These are phyloP conservation scores for Hibiscus trionum DNA, from an alignment of 345 rosid genomes.

Conservation along the genomic window DNA sequence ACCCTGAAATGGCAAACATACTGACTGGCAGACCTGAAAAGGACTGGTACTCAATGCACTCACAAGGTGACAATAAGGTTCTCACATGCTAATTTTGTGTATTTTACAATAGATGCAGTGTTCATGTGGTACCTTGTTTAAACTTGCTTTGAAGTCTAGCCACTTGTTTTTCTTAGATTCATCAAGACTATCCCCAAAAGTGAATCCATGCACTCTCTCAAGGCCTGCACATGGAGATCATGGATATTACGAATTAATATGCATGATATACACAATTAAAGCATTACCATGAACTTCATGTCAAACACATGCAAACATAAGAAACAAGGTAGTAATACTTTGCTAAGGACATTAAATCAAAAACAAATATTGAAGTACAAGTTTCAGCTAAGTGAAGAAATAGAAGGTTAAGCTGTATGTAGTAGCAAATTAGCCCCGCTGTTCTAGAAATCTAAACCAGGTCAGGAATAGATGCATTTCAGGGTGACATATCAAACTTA, in stretches of 20 bases:
- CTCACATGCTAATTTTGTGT: too few relatives aligned
- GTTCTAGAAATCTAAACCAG: too few relatives aligned
- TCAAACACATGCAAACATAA: neutral
- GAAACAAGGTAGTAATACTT: neutral
- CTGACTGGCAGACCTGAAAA: neutral
- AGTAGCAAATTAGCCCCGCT: neutral
- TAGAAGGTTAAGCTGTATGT: neutral
- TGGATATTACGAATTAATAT: neutral
- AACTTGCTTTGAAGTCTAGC: conserved; percentile 61
- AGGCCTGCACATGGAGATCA: conserved; percentile 43
- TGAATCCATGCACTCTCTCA: conserved; percentile 91
- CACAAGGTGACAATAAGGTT: too few relatives aligned
- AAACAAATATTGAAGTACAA: neutral
- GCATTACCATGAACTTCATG: neutral
- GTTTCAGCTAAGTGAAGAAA: neutral
- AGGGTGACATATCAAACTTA: neutral
- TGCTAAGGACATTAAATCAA: neutral
- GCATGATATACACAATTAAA: neutral
- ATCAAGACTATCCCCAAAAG: conserved; percentile 87
- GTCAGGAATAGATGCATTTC: too few relatives aligned
- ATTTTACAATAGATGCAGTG: neutral
- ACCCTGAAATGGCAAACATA: neutral
- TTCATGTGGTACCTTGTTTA: conserved; percentile 47
- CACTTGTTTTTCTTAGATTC: conserved; percentile 58
- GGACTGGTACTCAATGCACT: neutral